Base-by-base conservation (phyloP, 306 rosid species). In the Quercus mongolica region DNA sequence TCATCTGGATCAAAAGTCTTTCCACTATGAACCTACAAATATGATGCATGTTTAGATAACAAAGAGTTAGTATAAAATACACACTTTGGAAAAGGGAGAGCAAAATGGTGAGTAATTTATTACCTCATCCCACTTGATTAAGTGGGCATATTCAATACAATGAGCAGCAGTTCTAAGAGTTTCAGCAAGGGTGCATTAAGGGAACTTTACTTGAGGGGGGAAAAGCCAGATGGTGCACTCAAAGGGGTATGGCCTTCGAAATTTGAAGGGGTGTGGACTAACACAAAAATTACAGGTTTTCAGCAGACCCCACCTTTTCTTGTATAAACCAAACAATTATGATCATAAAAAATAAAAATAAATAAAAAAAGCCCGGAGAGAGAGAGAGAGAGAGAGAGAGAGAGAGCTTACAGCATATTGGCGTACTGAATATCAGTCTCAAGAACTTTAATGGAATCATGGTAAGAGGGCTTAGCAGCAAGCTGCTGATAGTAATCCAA, bases 171-270 rank as follows among this genome's bases (percentile, higher is more conserved):
- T 96, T 85, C 99, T 87, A n/a, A 98, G 99, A 77, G 99, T 96
- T 89, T 96, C 98, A 41, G 98, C 97, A 69, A 96, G 91, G 69
- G 99, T 90, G 82, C 99, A 96, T 76, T 90, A 69, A 63, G 97
- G 98, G 79, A 93, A 96, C 88, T 96, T 96, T 79, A 95, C 98
- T 91, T 95, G 99, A 83, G 99, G 98, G 10, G 99, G 99, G 57
- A 93, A 95, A 83, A 95, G 98, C 98, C 99, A 93, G 74, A 93
- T 93, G 75, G 99, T 93, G 83, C 99, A 95, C 91, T 91, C 96
- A 80, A 95, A 95, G 86, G 46, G 46, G 2, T 41, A 41, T 23
- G 28, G 31, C 23, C 28, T 38, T 41, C 1, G 30, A 74, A 67
- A 17, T 33, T 33, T 23, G 20, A 26, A n/a, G 13, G 62, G 17